phyloP scores from a whole-genome alignment of 106 monocot genomes.

The Apostasia ramifera region DNA sequence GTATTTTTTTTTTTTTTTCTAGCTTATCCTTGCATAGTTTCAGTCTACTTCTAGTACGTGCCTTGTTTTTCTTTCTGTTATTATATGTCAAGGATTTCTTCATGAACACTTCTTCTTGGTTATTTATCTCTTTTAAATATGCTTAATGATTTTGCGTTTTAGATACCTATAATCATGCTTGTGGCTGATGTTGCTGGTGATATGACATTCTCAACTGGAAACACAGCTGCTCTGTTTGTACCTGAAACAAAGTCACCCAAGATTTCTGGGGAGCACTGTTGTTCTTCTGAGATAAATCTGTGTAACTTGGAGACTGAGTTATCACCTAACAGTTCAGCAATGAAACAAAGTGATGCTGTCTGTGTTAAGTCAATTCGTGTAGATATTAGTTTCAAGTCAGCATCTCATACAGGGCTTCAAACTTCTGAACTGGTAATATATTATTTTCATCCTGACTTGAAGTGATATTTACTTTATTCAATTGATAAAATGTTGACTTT shows the following conservation, averaged over 20 bases:
- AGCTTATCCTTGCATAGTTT: not conserved
- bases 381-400: constrained; percentile 96
- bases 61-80: not conserved
- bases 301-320: constrained; percentile 18
- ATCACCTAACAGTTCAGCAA: constrained; percentile 14
- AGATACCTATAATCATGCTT: constrained; percentile 99
- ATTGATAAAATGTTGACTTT: too few species aligned
- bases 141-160: constrained; percentile 17
- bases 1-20: not conserved
- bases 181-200: constrained; percentile 81
- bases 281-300: constrained; percentile 10
- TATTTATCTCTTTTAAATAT: constrained; percentile 3
- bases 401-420: constrained; percentile 92
- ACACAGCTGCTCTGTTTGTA: constrained; percentile 24
- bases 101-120: not conserved
- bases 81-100: not conserved
- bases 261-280: constrained; percentile 17
- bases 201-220: constrained; percentile 36
- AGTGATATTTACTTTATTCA: not conserved
- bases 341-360: constrained; percentile 15
- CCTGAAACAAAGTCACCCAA: constrained; percentile 21
- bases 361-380: constrained; percentile 62
- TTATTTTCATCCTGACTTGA: not conserved
- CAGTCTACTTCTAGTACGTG: too few species aligned
- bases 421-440: constrained; percentile 82